A percentile compares a stretch with the other conserved stretches of the same genome.
phyloP scores from a whole-genome alignment of 495 filamentous ascomycete species.

The Clavariopsis aquatica region DNA sequence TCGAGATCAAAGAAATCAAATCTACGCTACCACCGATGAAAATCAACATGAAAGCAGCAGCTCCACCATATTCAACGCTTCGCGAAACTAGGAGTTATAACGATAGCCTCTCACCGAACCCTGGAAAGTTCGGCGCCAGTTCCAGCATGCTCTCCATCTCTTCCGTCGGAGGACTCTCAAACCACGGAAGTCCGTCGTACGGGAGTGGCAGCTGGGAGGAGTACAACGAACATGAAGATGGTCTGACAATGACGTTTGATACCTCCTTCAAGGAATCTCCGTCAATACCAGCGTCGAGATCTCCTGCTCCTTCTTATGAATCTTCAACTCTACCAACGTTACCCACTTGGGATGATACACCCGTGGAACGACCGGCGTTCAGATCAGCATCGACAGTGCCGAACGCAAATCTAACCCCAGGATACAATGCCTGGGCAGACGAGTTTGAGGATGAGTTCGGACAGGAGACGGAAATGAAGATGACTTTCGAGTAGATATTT shows the following conservation, averaged over 20 bases:
- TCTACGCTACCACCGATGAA: slow-evolving; percentile 89
- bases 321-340: neutral
- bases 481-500: slow-evolving; percentile 51
- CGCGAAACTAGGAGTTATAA: slow-evolving; percentile 39
- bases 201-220: slow-evolving; percentile 33
- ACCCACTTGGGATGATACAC: slow-evolving; percentile 16
- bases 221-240: slow-evolving; percentile 36
- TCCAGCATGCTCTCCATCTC: slow-evolving; percentile 11
- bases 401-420: slow-evolving; percentile 49
- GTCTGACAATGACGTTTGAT: slow-evolving; percentile 39
- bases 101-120: slow-evolving; percentile 26
- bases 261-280: slow-evolving; percentile 27
- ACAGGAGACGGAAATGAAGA: slow-evolving; percentile 55
- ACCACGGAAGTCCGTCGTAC: neutral
- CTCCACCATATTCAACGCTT: slow-evolving; percentile 24
- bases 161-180: neutral
- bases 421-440: slow-evolving; percentile 81
- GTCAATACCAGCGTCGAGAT: slow-evolving; percentile 1
- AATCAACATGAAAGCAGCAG: slow-evolving; percentile 51
- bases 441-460: slow-evolving; percentile 63
- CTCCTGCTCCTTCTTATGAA: slow-evolving; percentile 8
- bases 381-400: slow-evolving; percentile 50
- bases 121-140: slow-evolving; percentile 3
- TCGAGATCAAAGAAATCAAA: slow-evolving; percentile 79
- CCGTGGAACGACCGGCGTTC: slow-evolving; percentile 46